These are phyloP conservation scores for Penicillium hesseltinei DNA, from an alignment of 2,329 filamentous ascomycete species.

Conservation along the genomic window DNA sequence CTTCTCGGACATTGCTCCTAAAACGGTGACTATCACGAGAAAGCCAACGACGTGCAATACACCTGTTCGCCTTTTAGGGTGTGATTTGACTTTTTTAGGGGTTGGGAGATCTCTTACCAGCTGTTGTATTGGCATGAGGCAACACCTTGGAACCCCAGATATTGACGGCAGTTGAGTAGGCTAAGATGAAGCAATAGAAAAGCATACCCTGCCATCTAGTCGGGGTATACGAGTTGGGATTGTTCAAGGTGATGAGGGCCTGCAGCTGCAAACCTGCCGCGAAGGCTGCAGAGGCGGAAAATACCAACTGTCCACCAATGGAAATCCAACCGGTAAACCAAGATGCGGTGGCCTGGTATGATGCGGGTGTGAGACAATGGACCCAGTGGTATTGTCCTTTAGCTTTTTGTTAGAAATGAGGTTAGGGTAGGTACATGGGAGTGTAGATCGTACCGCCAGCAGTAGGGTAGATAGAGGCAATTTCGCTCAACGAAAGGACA, in stretches of 20 bases:
- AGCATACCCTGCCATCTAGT: conserved; percentile 43
- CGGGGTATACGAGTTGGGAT: conserved; percentile 38
- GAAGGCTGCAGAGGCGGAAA: conserved; percentile 51
- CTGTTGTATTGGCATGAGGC: conserved; percentile 24
- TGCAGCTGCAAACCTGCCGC: conserved; percentile 47
- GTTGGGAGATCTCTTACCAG: conserved; percentile 9
- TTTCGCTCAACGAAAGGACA: conserved; percentile 42
- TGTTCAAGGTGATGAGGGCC: conserved; percentile 45
- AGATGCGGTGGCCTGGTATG: conserved; percentile 36
- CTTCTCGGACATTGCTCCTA: conserved; percentile 19
- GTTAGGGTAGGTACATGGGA: neutral
- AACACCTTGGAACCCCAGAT: conserved; percentile 38
- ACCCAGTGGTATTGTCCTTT: conserved; percentile 51
- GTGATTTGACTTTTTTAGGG: too few species aligned
- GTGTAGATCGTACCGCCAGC: conserved; percentile 20
- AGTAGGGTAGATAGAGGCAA: conserved; percentile 36
- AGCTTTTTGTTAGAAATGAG: neutral
- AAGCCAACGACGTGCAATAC: conserved; percentile 20
- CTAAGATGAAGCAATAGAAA: conserved; percentile 43
- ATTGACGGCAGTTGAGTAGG: conserved; percentile 39
- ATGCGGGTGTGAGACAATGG: conserved; percentile 38
- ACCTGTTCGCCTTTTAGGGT: conserved; percentile 1
- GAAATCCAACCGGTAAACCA: conserved; percentile 50
- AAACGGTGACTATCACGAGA: conserved; percentile 11
- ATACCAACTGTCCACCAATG: conserved; percentile 47